Evolutionary conservation across 129 eudicot genomes (phyloP), one percentile per base, ranked within the genome.

Genomic region (Glebionis coronaria): DNA sequence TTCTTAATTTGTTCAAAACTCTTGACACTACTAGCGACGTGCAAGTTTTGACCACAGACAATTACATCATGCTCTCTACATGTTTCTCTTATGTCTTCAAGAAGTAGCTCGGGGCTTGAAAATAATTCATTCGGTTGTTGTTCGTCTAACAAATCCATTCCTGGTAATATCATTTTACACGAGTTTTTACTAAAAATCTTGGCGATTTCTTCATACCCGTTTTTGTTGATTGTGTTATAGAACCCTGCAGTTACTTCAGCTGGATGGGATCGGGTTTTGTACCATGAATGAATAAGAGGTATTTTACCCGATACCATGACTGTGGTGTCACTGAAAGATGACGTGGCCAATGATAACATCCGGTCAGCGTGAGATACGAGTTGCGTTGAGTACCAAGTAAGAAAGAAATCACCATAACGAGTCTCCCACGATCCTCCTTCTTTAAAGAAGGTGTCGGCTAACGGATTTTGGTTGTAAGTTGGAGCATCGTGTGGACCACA

Each of bases 401-500:
- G 96, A 75, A 93, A 93, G 69, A 93, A 93, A 61, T 86, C 88
- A 14, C 95, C 98, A 64, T 93, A 93, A 6, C 76, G 73, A 21
- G 77, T 78, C 77, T 93, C 92, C 98, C 98, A 93, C 7, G 98
- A 86, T 4, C 96, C 96, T 7, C 82, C 84, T 23, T 85, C 78
- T 55, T 65, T 79, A 12, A 88, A 88, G 79, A 93, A 93, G 44
- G 80, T 82, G 68, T 72, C 69, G 2, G 69, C 14, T 28, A 76
- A 28, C 1, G 98, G 96, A 21, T 86, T 66, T 40, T 88, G 80
- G 73, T 83, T 57, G 29, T 82, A 78, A 61, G 27, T 62, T 40
- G 98, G 95, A 46, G 88, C 84, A 52, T 93, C 96, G 67, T 93
- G 98, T 49, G 98, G 98, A 3, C 96, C 96, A 7, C 82, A 80